Evolutionary conservation across 2,329 filamentous ascomycete genomes (phyloP).

Genomic region (Rhynchosporium graminicola): DNA sequence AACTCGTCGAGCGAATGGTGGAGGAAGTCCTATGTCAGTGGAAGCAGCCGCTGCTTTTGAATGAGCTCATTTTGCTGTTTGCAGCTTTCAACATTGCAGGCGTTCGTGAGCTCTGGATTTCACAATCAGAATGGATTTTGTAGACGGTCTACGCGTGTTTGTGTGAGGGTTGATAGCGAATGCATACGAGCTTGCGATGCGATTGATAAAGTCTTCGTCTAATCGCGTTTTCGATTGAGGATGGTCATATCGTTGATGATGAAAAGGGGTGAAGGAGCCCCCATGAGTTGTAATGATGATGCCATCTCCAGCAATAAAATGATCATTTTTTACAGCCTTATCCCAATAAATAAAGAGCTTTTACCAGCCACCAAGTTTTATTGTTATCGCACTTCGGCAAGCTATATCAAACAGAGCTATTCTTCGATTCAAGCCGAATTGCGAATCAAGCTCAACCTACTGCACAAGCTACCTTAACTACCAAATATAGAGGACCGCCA

Average conservation of each 20-base stretch:
- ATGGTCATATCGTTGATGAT: neutral
- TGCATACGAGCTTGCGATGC: conserved; percentile 16
- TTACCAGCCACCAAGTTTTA: too few species aligned
- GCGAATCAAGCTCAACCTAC: too few species aligned
- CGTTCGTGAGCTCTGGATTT: conserved; percentile 12
- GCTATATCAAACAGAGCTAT: too few species aligned
- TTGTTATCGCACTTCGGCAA: too few species aligned
- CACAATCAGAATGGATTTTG: conserved; percentile 7
- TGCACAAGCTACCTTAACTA: too few species aligned
- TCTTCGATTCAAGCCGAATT: too few species aligned
- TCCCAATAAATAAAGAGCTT: too few species aligned
- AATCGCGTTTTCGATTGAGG: neutral
- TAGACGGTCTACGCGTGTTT: conserved; percentile 6
- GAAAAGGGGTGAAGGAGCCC: neutral
- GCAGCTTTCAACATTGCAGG: conserved; percentile 15
- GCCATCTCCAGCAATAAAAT: conserved; percentile 16
- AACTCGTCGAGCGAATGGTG: conserved; percentile 30
- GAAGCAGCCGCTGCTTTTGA: conserved; percentile 34
- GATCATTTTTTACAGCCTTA: neutral
- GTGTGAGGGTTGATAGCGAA: conserved; percentile 16
- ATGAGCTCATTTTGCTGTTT: conserved; percentile 10
- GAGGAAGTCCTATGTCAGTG: conserved; percentile 40
- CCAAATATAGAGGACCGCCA: too few species aligned
- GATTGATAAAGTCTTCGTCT: neutral
- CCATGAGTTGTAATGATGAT: conserved; percentile 6